Percentiles rank a stretch among this genome's conserved stretches.
Evolutionary conservation across 768 basidiomycete species (phyloP).

Genomic region (Lentinula sp.): DNA sequence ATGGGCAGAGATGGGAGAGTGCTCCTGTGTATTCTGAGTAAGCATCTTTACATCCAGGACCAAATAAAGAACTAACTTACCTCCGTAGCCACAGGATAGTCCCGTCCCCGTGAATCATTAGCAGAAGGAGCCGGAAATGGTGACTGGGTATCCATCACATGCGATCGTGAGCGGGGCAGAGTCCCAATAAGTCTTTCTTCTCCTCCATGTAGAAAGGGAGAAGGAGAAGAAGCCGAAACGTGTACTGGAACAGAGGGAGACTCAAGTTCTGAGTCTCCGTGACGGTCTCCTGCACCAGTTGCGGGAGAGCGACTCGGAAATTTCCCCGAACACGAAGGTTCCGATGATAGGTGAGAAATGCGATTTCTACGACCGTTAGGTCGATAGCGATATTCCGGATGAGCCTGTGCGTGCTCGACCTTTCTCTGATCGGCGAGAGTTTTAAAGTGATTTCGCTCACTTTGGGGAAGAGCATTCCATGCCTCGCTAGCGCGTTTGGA

Average conservation of each 20-base stretch:
- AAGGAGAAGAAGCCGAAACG: neutral
- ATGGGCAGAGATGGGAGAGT: neutral
- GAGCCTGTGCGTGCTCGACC: conserved; percentile 30
- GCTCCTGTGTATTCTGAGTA: neutral
- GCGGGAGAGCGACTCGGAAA: too few species aligned
- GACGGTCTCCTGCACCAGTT: neutral
- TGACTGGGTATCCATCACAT: neutral
- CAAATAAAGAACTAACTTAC: neutral
- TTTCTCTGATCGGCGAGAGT: conserved; percentile 33
- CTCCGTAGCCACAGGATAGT: neutral
- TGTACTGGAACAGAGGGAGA: neutral
- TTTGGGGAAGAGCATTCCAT: conserved; percentile 42
- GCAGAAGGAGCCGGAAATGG: neutral
- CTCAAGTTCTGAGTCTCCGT: neutral
- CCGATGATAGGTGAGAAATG: neutral
- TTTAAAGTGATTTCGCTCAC: conserved; percentile 31
- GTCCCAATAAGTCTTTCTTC: neutral
- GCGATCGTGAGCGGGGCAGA: neutral
- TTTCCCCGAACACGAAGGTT: neutral
- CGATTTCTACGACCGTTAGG: conserved; percentile 4
- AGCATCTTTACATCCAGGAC: neutral
- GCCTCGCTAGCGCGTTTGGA: conserved; percentile 54
- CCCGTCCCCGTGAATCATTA: neutral
- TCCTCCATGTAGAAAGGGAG: neutral
- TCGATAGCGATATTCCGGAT: conserved; percentile 43